Base-by-base conservation (phyloP, 2,329 filamentous ascomycete species). In the Tympanopsis confertula region DNA sequence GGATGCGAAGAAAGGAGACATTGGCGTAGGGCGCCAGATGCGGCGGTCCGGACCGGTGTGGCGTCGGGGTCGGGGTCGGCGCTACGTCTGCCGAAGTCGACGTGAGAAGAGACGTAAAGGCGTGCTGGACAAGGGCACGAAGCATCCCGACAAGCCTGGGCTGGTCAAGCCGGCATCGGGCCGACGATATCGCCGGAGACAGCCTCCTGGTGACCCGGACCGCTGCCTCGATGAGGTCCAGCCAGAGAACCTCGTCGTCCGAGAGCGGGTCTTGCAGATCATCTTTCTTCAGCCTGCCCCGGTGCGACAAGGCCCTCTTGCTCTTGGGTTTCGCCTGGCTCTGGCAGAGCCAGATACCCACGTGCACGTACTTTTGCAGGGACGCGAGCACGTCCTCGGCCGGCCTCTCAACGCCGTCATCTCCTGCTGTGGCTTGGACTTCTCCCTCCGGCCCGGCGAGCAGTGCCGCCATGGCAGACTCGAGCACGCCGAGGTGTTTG, bases 301-400 rank as follows among this genome's bases (percentile, higher is more conserved):
- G 73, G 58, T 4, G 71, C 59, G 15, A 59, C 56, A 45, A 57
- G 65, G 38, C 54, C 4, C 65, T 58, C 0, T 70, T 72, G 22
- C 22, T 26, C 22, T n/a, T 26, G 22, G 22, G 22, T 50, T 82
- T 84, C 36, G 76, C 86, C 53, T 94, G 86, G 1, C 82, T 78
- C 57, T 93, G 86, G 49, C 91, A 96, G 12, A 98, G 66, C 91
- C 91, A 98, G 37, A 94, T 89, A 13, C 93, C 91, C 1, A 98
- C 86, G 45, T 87, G 81, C 1, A 82, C 78, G 58, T 94, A 96
- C 54, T 94, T 95, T 43, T 93, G 80, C 14, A 98, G 63, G 1
- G 82, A 78, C 40, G 77, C 73, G 3, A 94, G 67, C 2, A 94
- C 67, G 40, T 88, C 82, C 39, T 82, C 74, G 1, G 82, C 75